Evolutionary conservation across 2,329 filamentous ascomycete species (phyloP), one percentile per base, ranked within the genome.

Genomic region (Alternaria conjuncta): DNA sequence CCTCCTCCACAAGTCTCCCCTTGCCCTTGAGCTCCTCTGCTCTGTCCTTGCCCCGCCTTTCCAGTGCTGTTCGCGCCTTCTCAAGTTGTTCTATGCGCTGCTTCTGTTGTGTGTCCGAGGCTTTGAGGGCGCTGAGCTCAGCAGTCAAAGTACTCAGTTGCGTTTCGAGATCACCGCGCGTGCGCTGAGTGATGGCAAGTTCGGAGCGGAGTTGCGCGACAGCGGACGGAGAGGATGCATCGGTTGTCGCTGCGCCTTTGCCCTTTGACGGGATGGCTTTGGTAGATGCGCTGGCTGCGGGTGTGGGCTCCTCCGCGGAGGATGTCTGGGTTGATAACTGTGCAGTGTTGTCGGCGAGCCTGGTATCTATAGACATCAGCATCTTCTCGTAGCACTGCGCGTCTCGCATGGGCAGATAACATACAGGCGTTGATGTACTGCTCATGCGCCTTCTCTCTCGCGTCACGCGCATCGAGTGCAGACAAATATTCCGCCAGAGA

Each of bases 21-120:
- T 97, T 97, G 63, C 89, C 92, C 60, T 86, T 87, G 30, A 97
- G 81, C 83, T 98, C 96, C 72, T 96, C 92, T 65, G 96, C 93
- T 28, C 92, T 85, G 78, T 97, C 95, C 67, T 88, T 89, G 44
- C 97, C 82, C 66, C 90, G 90, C 45, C 88, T 86, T 54, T 87
- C 84, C 18, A 96, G 82, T 3, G 84, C 80, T 18, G 86, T 84
- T 32, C 88, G 87, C 72, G 94, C 89, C 23, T 84, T 82, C 20
- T 88, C 87, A 18, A 96, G 82, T 21, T 86, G 82, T 15, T 84
- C 82, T 55, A 97, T 85, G 18, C 85, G 84, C 70, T 85, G 86
- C 8, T 82, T 80, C 61, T 95, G 90, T n/a, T 84, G 81, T 47
- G 84, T 85, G 6, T 85, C 84, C 71, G 88, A 87, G 30, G 83